Evolutionary conservation across 345 rosid genomes (phyloP).

Genomic region (Moringa oleifera): DNA sequence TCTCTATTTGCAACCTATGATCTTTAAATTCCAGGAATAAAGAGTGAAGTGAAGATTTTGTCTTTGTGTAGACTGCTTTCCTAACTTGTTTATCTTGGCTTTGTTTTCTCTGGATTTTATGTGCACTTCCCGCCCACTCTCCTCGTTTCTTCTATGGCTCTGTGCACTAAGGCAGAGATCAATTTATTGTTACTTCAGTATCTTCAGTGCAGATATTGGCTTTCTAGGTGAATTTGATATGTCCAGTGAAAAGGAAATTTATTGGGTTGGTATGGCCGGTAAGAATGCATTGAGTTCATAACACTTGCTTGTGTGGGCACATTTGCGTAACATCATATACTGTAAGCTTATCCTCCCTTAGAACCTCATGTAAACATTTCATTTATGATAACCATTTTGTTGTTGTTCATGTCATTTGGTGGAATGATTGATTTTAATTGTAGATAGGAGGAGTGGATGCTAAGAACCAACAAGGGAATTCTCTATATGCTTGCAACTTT

Average conservation of each 20-base stretch:
- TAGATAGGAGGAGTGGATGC: too few relatives aligned
- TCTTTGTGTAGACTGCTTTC: slow-evolving; percentile 7
- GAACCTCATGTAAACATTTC: too few relatives aligned
- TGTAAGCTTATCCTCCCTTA: too few relatives aligned
- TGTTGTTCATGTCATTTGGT: too few relatives aligned
- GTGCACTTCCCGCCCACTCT: neutral
- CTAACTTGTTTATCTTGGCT: slow-evolving; percentile 2
- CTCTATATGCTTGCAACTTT: too few relatives aligned
- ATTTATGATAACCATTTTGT: too few relatives aligned
- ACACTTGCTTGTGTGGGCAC: too few relatives aligned
- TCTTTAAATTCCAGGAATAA: slow-evolving; percentile 29
- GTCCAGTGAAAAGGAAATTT: neutral
- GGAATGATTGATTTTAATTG: too few relatives aligned
- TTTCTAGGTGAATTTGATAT: neutral
- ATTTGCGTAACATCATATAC: too few relatives aligned
- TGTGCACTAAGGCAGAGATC: slow-evolving; percentile 6
- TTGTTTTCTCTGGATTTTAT: slow-evolving; percentile 10
- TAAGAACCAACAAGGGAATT: too few relatives aligned
- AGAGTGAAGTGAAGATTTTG: slow-evolving; percentile 21
- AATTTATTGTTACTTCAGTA: neutral
- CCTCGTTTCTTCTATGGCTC: neutral
- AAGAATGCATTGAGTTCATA: too few relatives aligned
- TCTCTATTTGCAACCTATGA: slow-evolving; percentile 14
- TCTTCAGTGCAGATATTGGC: neutral
- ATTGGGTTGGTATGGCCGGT: neutral